A percentile compares a stretch with the other conserved stretches of the same genome.
These are phyloP conservation scores for Neltuma alba DNA, from an alignment of 306 rosid genomes.

Conservation along the genomic window DNA sequence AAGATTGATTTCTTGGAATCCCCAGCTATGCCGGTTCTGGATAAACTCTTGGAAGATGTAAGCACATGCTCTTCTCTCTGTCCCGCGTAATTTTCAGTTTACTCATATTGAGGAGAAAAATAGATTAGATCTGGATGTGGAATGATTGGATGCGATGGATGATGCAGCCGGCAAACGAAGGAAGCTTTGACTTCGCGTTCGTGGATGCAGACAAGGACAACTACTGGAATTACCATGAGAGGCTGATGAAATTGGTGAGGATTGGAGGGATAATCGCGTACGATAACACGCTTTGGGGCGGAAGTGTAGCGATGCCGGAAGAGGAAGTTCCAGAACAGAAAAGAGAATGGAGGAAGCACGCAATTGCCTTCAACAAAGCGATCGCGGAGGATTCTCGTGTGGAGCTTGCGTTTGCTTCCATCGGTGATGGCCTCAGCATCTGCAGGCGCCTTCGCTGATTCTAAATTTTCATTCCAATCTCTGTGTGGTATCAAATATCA, in stretches of 20 bases:
- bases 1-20: slow-evolving; percentile 64
- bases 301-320: slow-evolving; percentile 45
- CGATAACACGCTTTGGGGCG: slow-evolving; percentile 55
- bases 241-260: slow-evolving; percentile 47
- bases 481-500: too few species aligned
- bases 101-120: neutral
- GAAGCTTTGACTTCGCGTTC: slow-evolving; percentile 47
- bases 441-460: too few species aligned
- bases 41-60: slow-evolving; percentile 54
- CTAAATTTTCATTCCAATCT: too few species aligned
- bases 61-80: neutral
- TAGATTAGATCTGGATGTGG: neutral
- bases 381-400: slow-evolving; percentile 41
- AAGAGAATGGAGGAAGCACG: neutral
- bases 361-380: slow-evolving; percentile 37
- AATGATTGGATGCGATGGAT: neutral
- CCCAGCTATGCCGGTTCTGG: slow-evolving; percentile 56
- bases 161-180: slow-evolving; percentile 40
- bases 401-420: slow-evolving; percentile 20
- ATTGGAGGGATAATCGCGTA: slow-evolving; percentile 53
- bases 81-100: neutral
- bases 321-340: slow-evolving; percentile 37
- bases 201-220: slow-evolving; percentile 57
- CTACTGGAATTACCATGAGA: slow-evolving; percentile 52
- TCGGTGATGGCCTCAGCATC: slow-evolving; percentile 39